phyloP scores from a whole-genome alignment of 2,329 filamentous ascomycete species.

The Didymella sp. region DNA sequence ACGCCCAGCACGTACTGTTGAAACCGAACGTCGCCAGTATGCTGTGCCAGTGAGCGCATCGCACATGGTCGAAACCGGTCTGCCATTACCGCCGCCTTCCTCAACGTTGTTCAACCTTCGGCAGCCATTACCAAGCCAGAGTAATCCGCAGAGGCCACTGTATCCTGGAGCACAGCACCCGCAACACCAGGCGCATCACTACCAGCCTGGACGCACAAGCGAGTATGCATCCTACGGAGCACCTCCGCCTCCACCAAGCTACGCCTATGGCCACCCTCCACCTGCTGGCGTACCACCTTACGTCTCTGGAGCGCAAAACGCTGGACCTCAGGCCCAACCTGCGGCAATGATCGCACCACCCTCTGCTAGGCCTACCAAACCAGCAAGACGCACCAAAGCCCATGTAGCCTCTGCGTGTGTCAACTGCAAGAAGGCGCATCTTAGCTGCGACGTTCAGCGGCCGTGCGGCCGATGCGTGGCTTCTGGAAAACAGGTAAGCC shows the following conservation, averaged over 20 bases:
- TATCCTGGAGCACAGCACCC: slow-evolving; percentile 43
- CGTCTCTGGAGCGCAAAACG: slow-evolving; percentile 33
- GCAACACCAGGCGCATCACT: slow-evolving; percentile 33
- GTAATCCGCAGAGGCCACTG: slow-evolving; percentile 33
- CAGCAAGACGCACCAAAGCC: slow-evolving; percentile 66
- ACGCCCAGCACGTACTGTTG: slow-evolving; percentile 46
- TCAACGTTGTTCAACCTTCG: slow-evolving; percentile 37
- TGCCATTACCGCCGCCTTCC: slow-evolving; percentile 37
- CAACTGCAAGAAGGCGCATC: slow-evolving; percentile 83
- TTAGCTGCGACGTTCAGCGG: slow-evolving; percentile 71
- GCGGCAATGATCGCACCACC: slow-evolving; percentile 43
- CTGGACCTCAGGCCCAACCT: slow-evolving; percentile 43
- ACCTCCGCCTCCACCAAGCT: slow-evolving; percentile 33
- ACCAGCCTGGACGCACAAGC: slow-evolving; percentile 34
- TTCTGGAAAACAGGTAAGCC: slow-evolving; percentile 71
- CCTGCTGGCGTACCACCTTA: slow-evolving; percentile 34
- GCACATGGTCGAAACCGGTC: slow-evolving; percentile 33
- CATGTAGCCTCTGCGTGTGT: slow-evolving; percentile 86
- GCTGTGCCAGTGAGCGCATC: slow-evolving; percentile 30
- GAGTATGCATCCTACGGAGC: slow-evolving; percentile 38
- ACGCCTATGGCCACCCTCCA: slow-evolving; percentile 42
- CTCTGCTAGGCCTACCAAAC: slow-evolving; percentile 41
- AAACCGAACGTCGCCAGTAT: slow-evolving; percentile 42
- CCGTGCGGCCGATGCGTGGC: slow-evolving; percentile 79
- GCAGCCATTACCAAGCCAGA: slow-evolving; percentile 27